Evolutionary conservation across 208 protist species (phyloP), one percentile per base, ranked within the genome.

Genomic region (Naegleria fowleri): DNA sequence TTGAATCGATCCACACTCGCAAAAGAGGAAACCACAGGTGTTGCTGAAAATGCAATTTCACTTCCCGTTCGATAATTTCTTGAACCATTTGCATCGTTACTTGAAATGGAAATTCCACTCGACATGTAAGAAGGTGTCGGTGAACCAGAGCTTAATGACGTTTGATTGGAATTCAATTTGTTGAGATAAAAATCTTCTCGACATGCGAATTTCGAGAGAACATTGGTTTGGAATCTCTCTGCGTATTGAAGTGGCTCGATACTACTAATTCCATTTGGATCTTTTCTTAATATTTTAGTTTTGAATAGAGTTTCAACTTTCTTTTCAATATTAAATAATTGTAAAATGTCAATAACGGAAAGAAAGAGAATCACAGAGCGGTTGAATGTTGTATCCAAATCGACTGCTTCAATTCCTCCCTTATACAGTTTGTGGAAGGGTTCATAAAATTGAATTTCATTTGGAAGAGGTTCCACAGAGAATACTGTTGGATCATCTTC

Each of bases 261-360:
- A 79, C 67, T 79, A 36, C 29, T 36, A 13, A 79, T 79, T 36
- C 67, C 67, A 36, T 79, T 36, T 79, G 67, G 67, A 79, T 79
- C 67, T 79, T 79, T 79, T 79, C 67, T 25, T 79, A 79, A 79
- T 13, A 79, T 36, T 33, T 79, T 79, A 0, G 67, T 79, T 79
- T 79, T 79, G 29, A 79, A 36, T 36, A 79, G n/a, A 36, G 67
- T 85, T 85, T 85, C 79, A 13, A 43, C 6, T 25, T 85, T 85
- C 38, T 85, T 85, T 16, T 39, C 22, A 9, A 85, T 19, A 43
- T 85, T 43, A 43, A 43, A 85, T 15, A 43, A 9, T 43, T 85
- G 79, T 25, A 85, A 85, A 43, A 85, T 85, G 41, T 85, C 79
- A 85, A 85, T 85, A 4, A 85, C 19, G 22, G 38, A 39, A 43